Base-by-base conservation (phyloP, 768 basidiomycete species). In the Kwoniella dendrophila region DNA sequence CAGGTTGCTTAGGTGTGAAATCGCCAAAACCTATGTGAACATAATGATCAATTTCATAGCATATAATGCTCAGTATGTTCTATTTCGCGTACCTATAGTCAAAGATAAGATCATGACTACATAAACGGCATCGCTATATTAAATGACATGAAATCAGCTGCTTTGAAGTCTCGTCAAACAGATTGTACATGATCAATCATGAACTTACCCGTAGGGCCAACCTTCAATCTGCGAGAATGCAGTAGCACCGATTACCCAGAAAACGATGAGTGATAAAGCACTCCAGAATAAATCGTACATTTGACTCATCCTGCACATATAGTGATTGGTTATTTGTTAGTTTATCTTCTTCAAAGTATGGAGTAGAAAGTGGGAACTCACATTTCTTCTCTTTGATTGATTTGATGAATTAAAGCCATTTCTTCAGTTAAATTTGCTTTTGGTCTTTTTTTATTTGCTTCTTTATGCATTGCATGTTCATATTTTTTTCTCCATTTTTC, bases 231-330 rank as follows among this genome's bases (percentile, higher is more conserved):
- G 51, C 24, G 58, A 62, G 48, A 80, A 81, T 1, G 77, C 68
- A 26, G 69, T 74, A 14, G 79, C 79, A 5, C 79, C 79, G 12
- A 68, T 49, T 8, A 75, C 30, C 79, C 79, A 80, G 63, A 80
- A 80, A 32, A 59, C 52, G 20, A 75, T 47, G 24, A 80, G 73
- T 2, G 68, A 64, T 11, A 71, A 11, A 0, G 70, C 63, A 41
- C 67, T 70, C 69, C 72, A 73, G 11, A 69, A 27, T 10, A 80
- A 67, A 44, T 79, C 79, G 47, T 68, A 74, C 12, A 74, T 12
- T 50, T 78, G 70, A 36, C 65, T 72, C 68, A 72, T 63, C 48
- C 70, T 71, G 14, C 14, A 43, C 24, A 3, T 18, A 59, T 45
- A 66, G 61, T 57, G 4, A 22, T 4, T 16, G n/a, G n/a, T n/a